These are phyloP conservation scores for Colletotrichum somersetense DNA, from an alignment of 2,329 filamentous ascomycete genomes.

Conservation along the genomic window DNA sequence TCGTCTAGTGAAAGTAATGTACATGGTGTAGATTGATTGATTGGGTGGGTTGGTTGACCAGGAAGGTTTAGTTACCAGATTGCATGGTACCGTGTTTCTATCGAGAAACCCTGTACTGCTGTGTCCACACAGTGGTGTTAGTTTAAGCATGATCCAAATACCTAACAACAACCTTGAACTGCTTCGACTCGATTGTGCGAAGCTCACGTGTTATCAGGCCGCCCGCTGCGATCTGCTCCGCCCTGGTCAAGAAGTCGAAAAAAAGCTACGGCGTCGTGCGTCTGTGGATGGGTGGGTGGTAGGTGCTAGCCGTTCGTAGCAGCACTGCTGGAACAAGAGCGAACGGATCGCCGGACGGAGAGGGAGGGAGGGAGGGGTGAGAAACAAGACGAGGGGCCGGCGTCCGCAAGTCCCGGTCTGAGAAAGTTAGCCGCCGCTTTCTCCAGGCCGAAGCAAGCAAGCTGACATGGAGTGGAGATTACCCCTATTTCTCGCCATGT, in stretches of 20 bases:
- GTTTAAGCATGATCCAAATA: background rate
- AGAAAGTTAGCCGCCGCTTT: slow-evolving; percentile 35
- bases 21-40: background rate
- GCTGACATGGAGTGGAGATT: slow-evolving; percentile 39
- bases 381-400: slow-evolving; percentile 17
- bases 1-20: background rate
- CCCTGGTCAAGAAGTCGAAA: too few relatives aligned
- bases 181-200: too few relatives aligned
- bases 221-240: too few relatives aligned
- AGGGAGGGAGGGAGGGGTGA: background rate
- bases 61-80: too few relatives aligned
- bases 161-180: background rate
- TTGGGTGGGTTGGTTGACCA: background rate
- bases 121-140: background rate
- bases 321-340: background rate
- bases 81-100: too few relatives aligned
- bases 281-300: too few relatives aligned
- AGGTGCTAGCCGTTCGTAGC: too few relatives aligned
- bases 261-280: too few relatives aligned
- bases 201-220: too few relatives aligned
- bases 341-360: background rate
- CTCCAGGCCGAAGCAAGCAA: slow-evolving; percentile 28
- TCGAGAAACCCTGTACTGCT: background rate
- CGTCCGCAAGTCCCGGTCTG: slow-evolving; percentile 37
- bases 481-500: slow-evolving; percentile 36